A percentile compares a stretch with the other conserved stretches of the same genome.
Evolutionary conservation across 129 eudicot genomes (phyloP).

Genomic region (Artemisia annua): DNA sequence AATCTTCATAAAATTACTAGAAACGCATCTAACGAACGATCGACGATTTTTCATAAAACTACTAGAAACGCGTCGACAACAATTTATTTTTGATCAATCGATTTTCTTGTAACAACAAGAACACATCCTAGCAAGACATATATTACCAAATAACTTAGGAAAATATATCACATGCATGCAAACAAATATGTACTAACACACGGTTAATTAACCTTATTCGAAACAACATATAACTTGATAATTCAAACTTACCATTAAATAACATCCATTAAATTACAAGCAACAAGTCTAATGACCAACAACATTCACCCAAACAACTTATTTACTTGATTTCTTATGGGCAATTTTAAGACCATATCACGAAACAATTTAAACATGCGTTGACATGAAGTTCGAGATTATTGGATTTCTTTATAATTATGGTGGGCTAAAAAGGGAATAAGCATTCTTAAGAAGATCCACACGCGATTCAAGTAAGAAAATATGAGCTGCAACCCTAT

Average conservation of each 20-base stretch:
- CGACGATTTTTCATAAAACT: not conserved
- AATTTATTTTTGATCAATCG: no score
- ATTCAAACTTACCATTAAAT: no score
- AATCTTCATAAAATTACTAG: not conserved
- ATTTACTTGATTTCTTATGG: not conserved
- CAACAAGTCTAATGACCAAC: not conserved
- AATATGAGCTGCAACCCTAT: slow-evolving; percentile 35
- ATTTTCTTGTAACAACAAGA: no score
- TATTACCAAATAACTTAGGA: no score
- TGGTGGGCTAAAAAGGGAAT: slow-evolving; percentile 12
- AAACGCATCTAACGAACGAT: not conserved
- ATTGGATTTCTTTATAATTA: not conserved
- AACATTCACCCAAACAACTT: slow-evolving; percentile 2
- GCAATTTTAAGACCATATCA: not conserved
- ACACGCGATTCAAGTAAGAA: slow-evolving; percentile 32
- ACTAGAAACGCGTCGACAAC: not conserved
- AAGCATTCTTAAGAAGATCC: slow-evolving; percentile 30
- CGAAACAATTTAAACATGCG: not conserved
- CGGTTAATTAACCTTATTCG: not conserved
- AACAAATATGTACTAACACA: not conserved
- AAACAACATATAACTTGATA: not conserved
- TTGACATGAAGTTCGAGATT: slow-evolving; percentile 14
- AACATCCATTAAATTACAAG: not conserved
- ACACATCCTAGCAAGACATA: no score
- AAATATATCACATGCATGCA: not conserved